A percentile compares a stretch with the other conserved stretches of the same genome.
Evolutionary conservation across 305 asterid genomes (phyloP).

Genomic region (Ajuga reptans): DNA sequence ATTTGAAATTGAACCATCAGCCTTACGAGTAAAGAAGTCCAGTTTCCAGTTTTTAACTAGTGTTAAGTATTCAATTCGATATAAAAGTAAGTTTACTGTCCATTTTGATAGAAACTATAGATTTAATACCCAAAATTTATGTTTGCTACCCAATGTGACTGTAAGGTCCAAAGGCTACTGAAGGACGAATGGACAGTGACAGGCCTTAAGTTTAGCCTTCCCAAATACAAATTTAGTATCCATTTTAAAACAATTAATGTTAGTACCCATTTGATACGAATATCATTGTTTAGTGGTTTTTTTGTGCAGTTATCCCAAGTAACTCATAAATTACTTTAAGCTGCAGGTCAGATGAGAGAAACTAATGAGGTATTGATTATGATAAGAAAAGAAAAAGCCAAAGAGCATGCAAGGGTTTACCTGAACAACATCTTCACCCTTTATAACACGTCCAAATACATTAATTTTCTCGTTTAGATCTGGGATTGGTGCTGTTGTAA

Average conservation of each 20-base stretch:
- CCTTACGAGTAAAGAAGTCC: not conserved
- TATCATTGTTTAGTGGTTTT: not conserved
- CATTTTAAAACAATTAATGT: not conserved
- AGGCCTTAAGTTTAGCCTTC: too few relatives aligned
- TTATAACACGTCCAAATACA: conserved; percentile 61
- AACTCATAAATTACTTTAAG: not conserved
- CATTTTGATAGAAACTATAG: not conserved
- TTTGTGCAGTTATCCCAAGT: not conserved
- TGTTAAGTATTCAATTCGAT: not conserved
- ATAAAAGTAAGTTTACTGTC: not conserved
- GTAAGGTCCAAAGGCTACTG: too few relatives aligned
- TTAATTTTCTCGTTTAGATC: conserved; percentile 48
- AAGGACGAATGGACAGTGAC: too few relatives aligned
- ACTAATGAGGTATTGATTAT: not conserved
- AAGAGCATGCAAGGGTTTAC: conserved; percentile 19
- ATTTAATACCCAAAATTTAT: too few relatives aligned
- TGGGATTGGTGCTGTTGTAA: conserved; percentile 69
- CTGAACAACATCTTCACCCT: conserved; percentile 67
- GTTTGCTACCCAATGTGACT: too few relatives aligned
- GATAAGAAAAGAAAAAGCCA: not conserved
- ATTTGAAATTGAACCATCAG: not conserved
- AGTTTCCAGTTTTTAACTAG: not conserved
- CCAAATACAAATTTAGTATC: not conserved
- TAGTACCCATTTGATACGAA: not conserved
- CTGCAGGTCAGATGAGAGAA: not conserved